A percentile compares a stretch with the other conserved stretches of the same genome.
phyloP scores from a whole-genome alignment of 257 asterid genomes.

The Thymus quinquecostatus region DNA sequence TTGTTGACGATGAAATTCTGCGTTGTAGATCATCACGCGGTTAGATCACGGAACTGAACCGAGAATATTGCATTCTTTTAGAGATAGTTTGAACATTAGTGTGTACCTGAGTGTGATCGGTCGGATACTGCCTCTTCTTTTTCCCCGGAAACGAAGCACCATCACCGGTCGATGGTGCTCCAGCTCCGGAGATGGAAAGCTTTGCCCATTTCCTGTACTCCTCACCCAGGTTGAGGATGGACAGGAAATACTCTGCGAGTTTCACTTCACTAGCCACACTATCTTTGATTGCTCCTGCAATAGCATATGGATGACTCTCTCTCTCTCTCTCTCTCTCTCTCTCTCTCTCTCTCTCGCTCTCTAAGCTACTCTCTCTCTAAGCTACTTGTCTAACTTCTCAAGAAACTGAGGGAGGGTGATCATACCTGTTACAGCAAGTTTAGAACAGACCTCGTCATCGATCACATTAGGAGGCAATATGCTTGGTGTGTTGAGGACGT shows the following conservation, averaged over 20 bases:
- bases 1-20: slow-evolving; percentile 83
- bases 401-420: slow-evolving; percentile 17
- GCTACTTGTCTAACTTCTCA: background rate
- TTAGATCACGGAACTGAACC: background rate
- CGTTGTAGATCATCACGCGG: slow-evolving; percentile 11
- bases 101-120: slow-evolving; percentile 93
- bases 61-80: no score
- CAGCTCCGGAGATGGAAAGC: slow-evolving; percentile 35
- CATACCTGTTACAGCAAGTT: slow-evolving; percentile 82
- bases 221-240: slow-evolving; percentile 54
- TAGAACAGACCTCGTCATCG: slow-evolving; percentile 65
- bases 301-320: slow-evolving; percentile 7
- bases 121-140: slow-evolving; percentile 49
- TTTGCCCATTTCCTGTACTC: slow-evolving; percentile 87
- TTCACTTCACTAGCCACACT: slow-evolving; percentile 57
- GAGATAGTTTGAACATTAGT: background rate
- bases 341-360: background rate
- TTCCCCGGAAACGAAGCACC: slow-evolving; percentile 35
- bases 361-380: background rate
- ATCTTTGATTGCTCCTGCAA: slow-evolving; percentile 70
- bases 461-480: slow-evolving; percentile 60
- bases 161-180: slow-evolving; percentile 26
- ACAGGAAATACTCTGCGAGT: slow-evolving; percentile 71
- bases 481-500: slow-evolving; percentile 83
- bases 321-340: background rate